Evolutionary conservation across 2,329 filamentous ascomycete genomes (phyloP).

Genomic region (Emericellopsis cladophorae): DNA sequence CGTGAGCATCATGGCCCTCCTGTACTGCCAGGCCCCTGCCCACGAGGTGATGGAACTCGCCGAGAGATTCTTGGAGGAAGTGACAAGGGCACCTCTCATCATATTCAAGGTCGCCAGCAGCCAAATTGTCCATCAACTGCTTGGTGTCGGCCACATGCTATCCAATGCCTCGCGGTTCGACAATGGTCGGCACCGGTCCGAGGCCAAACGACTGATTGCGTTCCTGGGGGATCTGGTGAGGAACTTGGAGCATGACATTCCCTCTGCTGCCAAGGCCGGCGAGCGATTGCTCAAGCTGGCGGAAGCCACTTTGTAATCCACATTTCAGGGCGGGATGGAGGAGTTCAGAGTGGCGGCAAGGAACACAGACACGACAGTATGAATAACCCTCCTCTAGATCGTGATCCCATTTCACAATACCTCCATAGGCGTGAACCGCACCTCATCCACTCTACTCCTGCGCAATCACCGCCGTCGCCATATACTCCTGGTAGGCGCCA

Average conservation of each 20-base stretch:
- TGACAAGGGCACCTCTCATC: conserved; percentile 1
- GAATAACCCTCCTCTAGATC: too few species aligned
- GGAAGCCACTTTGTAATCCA: conserved; percentile 14
- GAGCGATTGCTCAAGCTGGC: not conserved
- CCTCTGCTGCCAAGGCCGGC: not conserved
- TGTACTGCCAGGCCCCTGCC: conserved; percentile 1
- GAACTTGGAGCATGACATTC: conserved; percentile 1
- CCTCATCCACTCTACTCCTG: too few species aligned
- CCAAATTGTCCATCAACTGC: conserved; percentile 1
- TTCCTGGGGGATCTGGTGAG: conserved; percentile 1
- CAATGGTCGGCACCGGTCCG: not conserved
- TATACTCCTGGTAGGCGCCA: too few species aligned
- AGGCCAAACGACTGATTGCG: conserved; percentile 1
- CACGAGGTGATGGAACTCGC: conserved; percentile 1
- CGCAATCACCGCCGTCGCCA: too few species aligned
- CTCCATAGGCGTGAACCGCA: too few species aligned
- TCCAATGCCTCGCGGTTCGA: not conserved
- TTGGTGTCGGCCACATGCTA: conserved; percentile 1
- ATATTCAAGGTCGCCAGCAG: conserved; percentile 3
- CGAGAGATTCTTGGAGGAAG: conserved; percentile 1
- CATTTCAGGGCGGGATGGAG: conserved; percentile 47
- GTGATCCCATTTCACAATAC: too few species aligned
- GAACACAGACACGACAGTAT: too few species aligned
- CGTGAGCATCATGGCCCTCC: conserved; percentile 1
- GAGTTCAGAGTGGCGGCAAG: conserved; percentile 28